Evolutionary conservation across 257 asterid species (phyloP), one percentile per base, ranked within the genome.

Genomic region (Cruciata laevipes): DNA sequence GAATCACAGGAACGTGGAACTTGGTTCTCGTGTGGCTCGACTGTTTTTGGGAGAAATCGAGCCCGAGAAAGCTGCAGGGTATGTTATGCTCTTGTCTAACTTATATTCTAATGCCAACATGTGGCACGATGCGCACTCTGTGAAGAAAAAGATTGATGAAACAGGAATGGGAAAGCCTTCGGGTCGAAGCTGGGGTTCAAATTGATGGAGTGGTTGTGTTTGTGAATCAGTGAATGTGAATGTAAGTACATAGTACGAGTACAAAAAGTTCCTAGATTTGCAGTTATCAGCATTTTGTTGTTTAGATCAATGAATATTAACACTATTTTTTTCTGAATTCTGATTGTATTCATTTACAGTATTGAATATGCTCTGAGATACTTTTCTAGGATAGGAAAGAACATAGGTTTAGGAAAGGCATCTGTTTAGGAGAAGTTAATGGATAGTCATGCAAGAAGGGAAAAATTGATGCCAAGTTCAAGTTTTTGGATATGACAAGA

Each of bases 181-280:
- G 4, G 97, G 96, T 61, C 80, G 77, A 74, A 89, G 96, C 71
- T 86, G 90, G 30, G 90, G 77, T 87, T 23, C 90, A 87, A 76
- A 73, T 83, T 27, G 83, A 82, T 20, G 95, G 85, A 38, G 55
- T 21, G 42, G n/a, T 73, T 20, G 30, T 27, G 30, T 27, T 27
- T 27, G 30, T 27, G 30, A 27, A 27, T 1, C 30, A 27, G 1
- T 27, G 30, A 27, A 27, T 47, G 35, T 30, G 4, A 14, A 14
- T 20, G 13, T 42, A n/a, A 30, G 1, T 37, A 7, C 21, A 11
- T 18, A n/a, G n/a, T n/a, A 24, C 6, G 6, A 9, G 17, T 0
- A 23, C 31, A 37, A 23, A 9, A 1, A 68, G 7, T 11, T 44
- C 3, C 6, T 20, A 44, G 11, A 27, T 17, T 2, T 30, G 52